These are phyloP conservation scores for Pharnaceum exiguum DNA, from an alignment of 148 eudicot genomes.

Conservation along the genomic window DNA sequence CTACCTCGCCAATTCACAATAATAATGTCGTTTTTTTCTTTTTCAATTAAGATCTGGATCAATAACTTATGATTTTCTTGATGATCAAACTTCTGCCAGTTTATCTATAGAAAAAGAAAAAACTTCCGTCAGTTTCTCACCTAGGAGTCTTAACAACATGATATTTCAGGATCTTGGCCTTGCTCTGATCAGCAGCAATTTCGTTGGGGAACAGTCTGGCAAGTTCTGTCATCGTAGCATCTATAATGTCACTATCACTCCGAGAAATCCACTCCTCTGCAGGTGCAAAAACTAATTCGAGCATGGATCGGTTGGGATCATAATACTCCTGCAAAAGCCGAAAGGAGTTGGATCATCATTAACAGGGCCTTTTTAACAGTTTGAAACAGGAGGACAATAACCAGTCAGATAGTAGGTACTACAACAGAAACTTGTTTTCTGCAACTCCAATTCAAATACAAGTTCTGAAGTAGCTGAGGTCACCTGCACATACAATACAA, in stretches of 20 bases:
- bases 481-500: too few relatives aligned
- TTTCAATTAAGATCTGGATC: too few relatives aligned
- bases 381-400: background rate
- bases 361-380: background rate
- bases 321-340: conserved; percentile 68
- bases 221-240: conserved; percentile 95
- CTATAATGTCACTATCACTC: conserved; percentile 77
- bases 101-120: background rate
- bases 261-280: conserved; percentile 94
- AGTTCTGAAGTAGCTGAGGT: too few relatives aligned
- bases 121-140: conserved; percentile 29
- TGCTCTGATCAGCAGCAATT: conserved; percentile 94
- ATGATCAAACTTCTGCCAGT: background rate
- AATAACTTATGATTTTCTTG: too few relatives aligned
- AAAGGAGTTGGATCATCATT: background rate
- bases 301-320: conserved; percentile 79
- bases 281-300: conserved; percentile 98
- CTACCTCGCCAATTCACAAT: too few relatives aligned
- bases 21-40: too few relatives aligned
- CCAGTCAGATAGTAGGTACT: background rate
- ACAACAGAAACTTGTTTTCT: too few relatives aligned
- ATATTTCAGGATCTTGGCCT: conserved; percentile 91
- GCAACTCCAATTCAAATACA: too few relatives aligned
- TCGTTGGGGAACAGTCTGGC: conserved; percentile 94
- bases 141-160: conserved; percentile 97